Base-by-base conservation (phyloP, 345 rosid species). In the Euphorbia tirucalli region DNA sequence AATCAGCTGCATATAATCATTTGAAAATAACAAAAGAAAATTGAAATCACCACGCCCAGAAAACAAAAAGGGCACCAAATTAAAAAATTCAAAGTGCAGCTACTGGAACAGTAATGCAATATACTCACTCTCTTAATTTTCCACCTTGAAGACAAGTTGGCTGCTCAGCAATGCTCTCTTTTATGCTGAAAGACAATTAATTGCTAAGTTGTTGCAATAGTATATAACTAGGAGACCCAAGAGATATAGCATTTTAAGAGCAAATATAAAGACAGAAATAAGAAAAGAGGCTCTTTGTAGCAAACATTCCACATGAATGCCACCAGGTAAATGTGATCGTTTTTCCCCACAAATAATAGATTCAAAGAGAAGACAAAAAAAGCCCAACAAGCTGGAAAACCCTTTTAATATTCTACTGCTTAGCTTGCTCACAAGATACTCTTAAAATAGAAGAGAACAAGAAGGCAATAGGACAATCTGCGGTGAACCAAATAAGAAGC, bases 111-210 rank as follows among this genome's bases (percentile, higher is more conserved):
- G 90, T 22, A 57, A 67, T 18, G 30, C n/a, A 59, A 43, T 73
- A 69, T 68, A 88, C 98, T 89, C 73, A 93, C 98, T 90, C 98
- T 79, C 98, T 89, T 80, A 93, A 77, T 81, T 85, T 93, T 82
- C 98, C 98, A 65, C 96, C 93, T 50, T 69, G 83, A 39, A 93
- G 87, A 79, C 77, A 76, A 63, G 66, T 58, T 74, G 98, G 98
- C 82, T 93, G 98, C 78, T 93, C 98, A 35, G 83, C 82, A 74
- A 93, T 87, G 73, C 75, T 87, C 83, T 93, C 98, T 82, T 90
- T 93, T 63, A 93, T 75, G 78, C 98, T 93, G 95, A 85, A 81
- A 78, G 76, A 69, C 48, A 41, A 60, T 8, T 61, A 70, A n/a
- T 65, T 31, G 19, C 63, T 37, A 43, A 60, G n/a, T 11, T 48